Conservation (phyloP, 169 alveolate genomes). For the Cystoisospora suis region DNA sequence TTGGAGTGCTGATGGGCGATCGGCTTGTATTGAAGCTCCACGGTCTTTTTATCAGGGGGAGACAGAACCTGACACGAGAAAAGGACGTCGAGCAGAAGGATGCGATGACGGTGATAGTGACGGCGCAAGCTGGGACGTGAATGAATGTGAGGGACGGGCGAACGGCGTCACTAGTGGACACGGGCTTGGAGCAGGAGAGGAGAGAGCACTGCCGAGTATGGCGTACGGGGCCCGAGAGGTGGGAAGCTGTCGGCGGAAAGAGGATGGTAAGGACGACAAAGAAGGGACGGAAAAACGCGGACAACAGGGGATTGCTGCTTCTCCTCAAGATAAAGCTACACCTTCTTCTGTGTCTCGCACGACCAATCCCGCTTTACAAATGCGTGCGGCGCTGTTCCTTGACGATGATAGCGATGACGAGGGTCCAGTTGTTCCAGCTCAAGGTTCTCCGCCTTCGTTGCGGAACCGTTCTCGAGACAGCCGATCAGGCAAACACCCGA, state of each 20-base stretch:
- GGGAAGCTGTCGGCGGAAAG: not conserved
- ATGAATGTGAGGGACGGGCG: too few species aligned
- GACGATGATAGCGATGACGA: not conserved
- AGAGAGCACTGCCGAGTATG: not conserved
- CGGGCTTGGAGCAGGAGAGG: not conserved
- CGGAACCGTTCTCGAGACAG: not conserved
- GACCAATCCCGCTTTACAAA: slow-evolving; percentile 12
- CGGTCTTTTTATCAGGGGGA: not conserved
- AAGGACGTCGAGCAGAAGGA: too few species aligned
- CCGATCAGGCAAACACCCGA: not conserved
- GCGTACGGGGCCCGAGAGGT: not conserved
- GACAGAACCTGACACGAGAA: too few species aligned
- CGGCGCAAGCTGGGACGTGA: too few species aligned
- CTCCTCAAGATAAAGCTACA: too few species aligned
- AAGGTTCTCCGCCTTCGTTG: not conserved
- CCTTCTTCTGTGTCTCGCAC: too few species aligned
- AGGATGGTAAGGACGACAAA: not conserved
- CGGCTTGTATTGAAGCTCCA: slow-evolving; percentile 22
- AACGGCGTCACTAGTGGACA: too few species aligned
- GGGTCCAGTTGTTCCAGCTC: not conserved
- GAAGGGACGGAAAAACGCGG: too few species aligned
- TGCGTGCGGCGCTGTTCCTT: slow-evolving; percentile 14
- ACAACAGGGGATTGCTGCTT: too few species aligned
- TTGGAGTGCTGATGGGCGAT: slow-evolving; percentile 8
- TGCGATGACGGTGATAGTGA: too few species aligned